Conservation (phyloP, 2,329 filamentous ascomycete genomes). For the Fusarium mundagurra region DNA sequence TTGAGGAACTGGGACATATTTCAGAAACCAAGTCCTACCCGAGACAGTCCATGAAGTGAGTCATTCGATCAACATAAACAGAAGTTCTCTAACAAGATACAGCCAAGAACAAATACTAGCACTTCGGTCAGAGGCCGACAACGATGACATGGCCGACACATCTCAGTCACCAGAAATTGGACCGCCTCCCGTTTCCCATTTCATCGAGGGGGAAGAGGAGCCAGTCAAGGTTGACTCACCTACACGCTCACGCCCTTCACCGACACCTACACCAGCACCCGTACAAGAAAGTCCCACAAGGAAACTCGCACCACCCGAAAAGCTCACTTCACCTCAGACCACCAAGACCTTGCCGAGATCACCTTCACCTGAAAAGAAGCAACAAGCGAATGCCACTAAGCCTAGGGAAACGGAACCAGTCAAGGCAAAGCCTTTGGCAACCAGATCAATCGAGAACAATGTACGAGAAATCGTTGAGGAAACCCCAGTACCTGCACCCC, state of each 20-base stretch:
- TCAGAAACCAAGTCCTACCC: constrained; percentile 75
- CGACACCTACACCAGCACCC: constrained; percentile 11
- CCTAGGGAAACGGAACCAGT: neutral
- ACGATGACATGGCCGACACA: constrained; percentile 56
- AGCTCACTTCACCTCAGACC: constrained; percentile 44
- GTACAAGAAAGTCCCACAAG: constrained; percentile 38
- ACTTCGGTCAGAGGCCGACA: constrained; percentile 60
- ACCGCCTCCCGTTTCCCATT: constrained; percentile 67
- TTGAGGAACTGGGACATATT: constrained; percentile 66
- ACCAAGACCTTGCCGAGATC: constrained; percentile 29
- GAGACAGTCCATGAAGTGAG: constrained; percentile 74
- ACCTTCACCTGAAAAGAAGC: constrained; percentile 45
- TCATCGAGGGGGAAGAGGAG: constrained; percentile 66
- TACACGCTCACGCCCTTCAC: constrained; percentile 35
- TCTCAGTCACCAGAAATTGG: constrained; percentile 76
- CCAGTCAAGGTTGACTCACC: constrained; percentile 64
- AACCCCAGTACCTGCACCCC: constrained; percentile 26
- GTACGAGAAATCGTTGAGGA: constrained; percentile 5
- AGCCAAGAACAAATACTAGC: constrained; percentile 72
- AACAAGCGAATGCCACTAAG: constrained; percentile 1
- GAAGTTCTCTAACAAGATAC: constrained; percentile 44
- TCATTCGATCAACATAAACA: constrained; percentile 11
- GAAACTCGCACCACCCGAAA: constrained; percentile 45
- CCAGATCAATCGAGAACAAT: constrained; percentile 11
- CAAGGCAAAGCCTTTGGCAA: neutral